phyloP scores from a whole-genome alignment of 495 filamentous ascomycete species.

The Daldinia decipiens region DNA sequence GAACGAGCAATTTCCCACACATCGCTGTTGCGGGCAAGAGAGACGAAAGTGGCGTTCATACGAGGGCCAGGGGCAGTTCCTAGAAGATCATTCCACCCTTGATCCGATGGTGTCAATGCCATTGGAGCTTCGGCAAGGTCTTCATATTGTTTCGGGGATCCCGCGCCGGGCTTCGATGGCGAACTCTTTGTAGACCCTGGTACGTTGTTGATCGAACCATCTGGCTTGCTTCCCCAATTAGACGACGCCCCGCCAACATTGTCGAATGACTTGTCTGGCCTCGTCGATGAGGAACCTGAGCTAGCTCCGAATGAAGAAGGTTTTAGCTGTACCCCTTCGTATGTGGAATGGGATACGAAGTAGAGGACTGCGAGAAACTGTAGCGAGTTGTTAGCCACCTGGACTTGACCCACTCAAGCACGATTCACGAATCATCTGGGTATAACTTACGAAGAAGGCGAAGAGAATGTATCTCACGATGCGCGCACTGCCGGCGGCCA shows the following conservation, averaged over 20 bases:
- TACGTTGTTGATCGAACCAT: slow-evolving; percentile 36
- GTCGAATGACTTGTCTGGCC: slow-evolving; percentile 49
- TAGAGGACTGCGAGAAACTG: slow-evolving; percentile 80
- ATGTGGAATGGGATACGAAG: slow-evolving; percentile 78
- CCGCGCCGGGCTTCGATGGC: slow-evolving; percentile 49
- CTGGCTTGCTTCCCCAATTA: slow-evolving; percentile 42
- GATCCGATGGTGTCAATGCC: slow-evolving; percentile 57
- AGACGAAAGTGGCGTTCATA: slow-evolving; percentile 97
- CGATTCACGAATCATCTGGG: neutral
- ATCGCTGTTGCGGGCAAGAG: slow-evolving; percentile 89
- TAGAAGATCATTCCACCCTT: slow-evolving; percentile 60
- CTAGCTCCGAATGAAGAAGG: slow-evolving; percentile 37
- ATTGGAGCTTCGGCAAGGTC: slow-evolving; percentile 62
- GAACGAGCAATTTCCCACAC: slow-evolving; percentile 96
- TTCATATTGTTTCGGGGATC: slow-evolving; percentile 45
- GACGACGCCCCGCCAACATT: slow-evolving; percentile 34
- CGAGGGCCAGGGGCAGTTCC: slow-evolving; percentile 68
- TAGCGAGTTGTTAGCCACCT: slow-evolving; percentile 24
- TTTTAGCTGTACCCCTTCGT: slow-evolving; percentile 46
- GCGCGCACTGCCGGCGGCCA: slow-evolving; percentile 73
- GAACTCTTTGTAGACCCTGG: slow-evolving; percentile 43
- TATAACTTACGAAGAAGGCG: slow-evolving; percentile 78
- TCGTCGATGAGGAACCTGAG: slow-evolving; percentile 34
- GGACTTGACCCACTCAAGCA: neutral
- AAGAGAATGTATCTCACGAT: slow-evolving; percentile 91